Evolutionary conservation across 306 rosid genomes (phyloP), one percentile per base, ranked within the genome.

Genomic region (Begonia loranthoides): DNA sequence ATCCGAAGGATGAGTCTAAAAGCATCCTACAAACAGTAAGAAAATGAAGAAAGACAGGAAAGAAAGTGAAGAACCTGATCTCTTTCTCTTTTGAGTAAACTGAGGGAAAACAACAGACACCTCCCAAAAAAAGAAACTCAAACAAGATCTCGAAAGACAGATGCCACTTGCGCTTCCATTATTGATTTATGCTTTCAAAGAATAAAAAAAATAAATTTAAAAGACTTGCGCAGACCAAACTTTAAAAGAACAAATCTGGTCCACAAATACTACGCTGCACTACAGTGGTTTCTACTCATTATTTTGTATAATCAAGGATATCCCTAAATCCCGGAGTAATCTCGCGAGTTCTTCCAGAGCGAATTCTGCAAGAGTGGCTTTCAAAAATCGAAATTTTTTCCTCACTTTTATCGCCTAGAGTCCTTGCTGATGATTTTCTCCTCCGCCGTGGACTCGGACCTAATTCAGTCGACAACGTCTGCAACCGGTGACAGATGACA

Each of bases 81-180:
- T 57, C 79, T 69, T 87, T 68, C 81, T 80, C 58, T 67, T 79
- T 79, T 64, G 46, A 73, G 86, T 52, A 80, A 83, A 54, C 50
- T 52, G 59, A 63, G 45, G 48, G 39, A 50, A 63, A 38, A 67
- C 64, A 66, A 48, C 54, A 17, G 55, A 22, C 71, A 66, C 72
- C 71, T 71, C 76, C 87, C 74, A 61, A 49, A 63, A 65, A 67
- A 57, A 70, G 76, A 66, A 73, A 79, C 41, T 48, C 36, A 28
- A 28, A 28, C 36, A 28, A 28, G 36, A 28, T 28, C 36, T 28
- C 36, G 9, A 28, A 1, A 28, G 36, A 28, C 36, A 28, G 36
- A 28, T 8, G 15, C 58, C 55, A 56, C 85, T 70, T 60, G 87
- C 54, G 71, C 15, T 19, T 45, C 12, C 34, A 55, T 43, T 34